These are phyloP conservation scores for Ophiostoma montium DNA, from an alignment of 2,329 filamentous ascomycete genomes.

Conservation along the genomic window DNA sequence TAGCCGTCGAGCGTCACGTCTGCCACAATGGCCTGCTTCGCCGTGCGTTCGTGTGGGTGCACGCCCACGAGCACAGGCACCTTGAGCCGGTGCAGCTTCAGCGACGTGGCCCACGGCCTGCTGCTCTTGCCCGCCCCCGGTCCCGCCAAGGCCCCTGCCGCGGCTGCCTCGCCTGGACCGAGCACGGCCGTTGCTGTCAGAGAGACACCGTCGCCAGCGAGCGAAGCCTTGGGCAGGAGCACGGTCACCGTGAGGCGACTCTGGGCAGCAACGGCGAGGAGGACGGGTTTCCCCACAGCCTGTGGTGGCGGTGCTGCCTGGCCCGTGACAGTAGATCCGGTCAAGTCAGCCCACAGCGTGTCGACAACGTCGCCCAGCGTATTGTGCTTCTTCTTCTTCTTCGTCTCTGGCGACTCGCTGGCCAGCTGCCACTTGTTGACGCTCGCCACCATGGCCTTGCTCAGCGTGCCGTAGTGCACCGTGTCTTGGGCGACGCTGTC, in stretches of 20 bases:
- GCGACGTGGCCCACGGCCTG: slow-evolving; percentile 10
- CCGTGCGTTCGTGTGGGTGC: slow-evolving; percentile 52
- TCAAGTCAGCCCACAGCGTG: slow-evolving; percentile 24
- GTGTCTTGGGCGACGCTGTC: slow-evolving; percentile 56
- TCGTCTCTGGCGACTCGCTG: slow-evolving; percentile 16
- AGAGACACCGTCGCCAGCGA: slow-evolving; percentile 12
- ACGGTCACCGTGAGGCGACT: slow-evolving; percentile 38
- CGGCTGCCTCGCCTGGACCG: background rate
- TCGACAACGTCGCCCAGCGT: slow-evolving; percentile 21
- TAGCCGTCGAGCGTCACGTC: slow-evolving; percentile 37
- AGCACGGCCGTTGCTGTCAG: slow-evolving; percentile 15
- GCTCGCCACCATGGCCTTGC: slow-evolving; percentile 45
- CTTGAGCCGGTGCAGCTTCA: slow-evolving; percentile 42
- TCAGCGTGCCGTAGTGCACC: slow-evolving; percentile 59
- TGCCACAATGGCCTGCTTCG: slow-evolving; percentile 11
- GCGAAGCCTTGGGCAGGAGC: slow-evolving; percentile 52
- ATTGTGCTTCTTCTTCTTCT: too few relatives aligned
- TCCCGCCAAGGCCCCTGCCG: too few relatives aligned
- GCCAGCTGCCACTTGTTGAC: slow-evolving; percentile 19
- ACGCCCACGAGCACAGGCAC: slow-evolving; percentile 59
- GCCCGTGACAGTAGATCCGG: slow-evolving; percentile 23
- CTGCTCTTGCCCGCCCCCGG: background rate
- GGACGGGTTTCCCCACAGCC: slow-evolving; percentile 14
- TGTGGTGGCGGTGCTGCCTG: slow-evolving; percentile 10
- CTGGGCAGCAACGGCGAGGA: slow-evolving; percentile 25